A percentile compares a stretch with the other conserved stretches of the same genome.
phyloP scores from a whole-genome alignment of 129 eudicot species.

The Artemisia argyi region DNA sequence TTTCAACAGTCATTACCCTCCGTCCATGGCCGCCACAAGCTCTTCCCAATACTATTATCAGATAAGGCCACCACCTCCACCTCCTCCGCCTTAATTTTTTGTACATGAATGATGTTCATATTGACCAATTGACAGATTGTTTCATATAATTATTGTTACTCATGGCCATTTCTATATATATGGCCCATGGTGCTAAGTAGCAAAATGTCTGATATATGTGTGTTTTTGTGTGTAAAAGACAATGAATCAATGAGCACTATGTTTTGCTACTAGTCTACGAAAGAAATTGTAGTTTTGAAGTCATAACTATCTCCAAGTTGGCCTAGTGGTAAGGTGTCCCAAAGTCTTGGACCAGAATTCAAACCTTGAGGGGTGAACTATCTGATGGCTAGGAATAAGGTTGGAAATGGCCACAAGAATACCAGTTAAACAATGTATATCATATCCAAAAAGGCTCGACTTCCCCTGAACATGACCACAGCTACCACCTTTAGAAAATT shows the following conservation, averaged over 20 bases:
- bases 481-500: too few relatives aligned
- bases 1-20: constrained; percentile 31
- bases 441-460: too few relatives aligned
- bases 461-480: too few relatives aligned
- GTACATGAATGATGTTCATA: constrained; percentile 9
- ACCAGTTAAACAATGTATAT: too few relatives aligned
- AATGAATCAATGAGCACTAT: constrained; percentile 17
- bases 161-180: constrained; percentile 11
- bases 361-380: too few relatives aligned
- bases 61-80: constrained; percentile 44
- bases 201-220: constrained; percentile 16
- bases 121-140: constrained; percentile 22
- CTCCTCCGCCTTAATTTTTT: constrained; percentile 36
- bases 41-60: constrained; percentile 54
- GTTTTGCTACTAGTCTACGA: constrained; percentile 24
- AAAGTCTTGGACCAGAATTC: too few relatives aligned
- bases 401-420: too few relatives aligned
- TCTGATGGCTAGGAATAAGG: too few relatives aligned
- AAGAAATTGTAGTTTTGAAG: not conserved
- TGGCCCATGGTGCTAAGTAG: constrained; percentile 2
- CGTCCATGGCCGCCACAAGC: constrained; percentile 30
- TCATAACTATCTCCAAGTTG: too few relatives aligned
- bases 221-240: constrained; percentile 27
- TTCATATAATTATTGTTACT: not conserved
- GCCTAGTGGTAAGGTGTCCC: too few relatives aligned